phyloP scores from a whole-genome alignment of 2,329 filamentous ascomycete species.

The Claviceps citrina region DNA sequence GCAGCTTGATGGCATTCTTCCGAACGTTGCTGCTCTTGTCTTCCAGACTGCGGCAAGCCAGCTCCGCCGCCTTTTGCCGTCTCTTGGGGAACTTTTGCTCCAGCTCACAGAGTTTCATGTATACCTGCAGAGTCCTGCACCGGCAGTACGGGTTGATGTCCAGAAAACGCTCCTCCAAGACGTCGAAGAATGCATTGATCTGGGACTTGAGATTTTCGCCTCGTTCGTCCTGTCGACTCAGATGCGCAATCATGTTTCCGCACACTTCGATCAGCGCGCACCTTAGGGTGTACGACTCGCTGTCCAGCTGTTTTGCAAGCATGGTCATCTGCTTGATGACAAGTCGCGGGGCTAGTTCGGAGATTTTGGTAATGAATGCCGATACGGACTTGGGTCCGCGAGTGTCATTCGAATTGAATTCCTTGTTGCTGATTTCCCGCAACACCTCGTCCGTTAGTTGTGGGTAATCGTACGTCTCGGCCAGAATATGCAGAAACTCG shows the following conservation, averaged over 20 bases:
- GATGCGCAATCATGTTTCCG: slow-evolving; percentile 80
- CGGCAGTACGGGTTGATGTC: slow-evolving; percentile 95
- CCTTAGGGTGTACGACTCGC: slow-evolving; percentile 88
- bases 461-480: slow-evolving; percentile 94
- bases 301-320: slow-evolving; percentile 86
- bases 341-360: slow-evolving; percentile 75
- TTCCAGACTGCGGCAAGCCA: slow-evolving; percentile 77
- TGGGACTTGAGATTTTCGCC: slow-evolving; percentile 89
- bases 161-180: slow-evolving; percentile 87
- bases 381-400: slow-evolving; percentile 94
- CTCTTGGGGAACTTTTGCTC: slow-evolving; percentile 92
- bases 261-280: slow-evolving; percentile 94
- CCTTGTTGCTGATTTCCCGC: slow-evolving; percentile 88
- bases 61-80: slow-evolving; percentile 70
- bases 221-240: slow-evolving; percentile 81
- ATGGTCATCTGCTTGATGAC: slow-evolving; percentile 97
- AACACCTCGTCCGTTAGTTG: slow-evolving; percentile 89
- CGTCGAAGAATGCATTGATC: slow-evolving; percentile 92
- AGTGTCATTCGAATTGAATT: slow-evolving; percentile 93
- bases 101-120: slow-evolving; percentile 80
- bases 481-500: slow-evolving; percentile 87
- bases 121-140: slow-evolving; percentile 83
- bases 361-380: slow-evolving; percentile 81
- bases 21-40: slow-evolving; percentile 98
- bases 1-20: slow-evolving; percentile 83